phyloP scores from a whole-genome alignment of 371 early-diverging fungal genomes.

The Saksenaea vasiformis region DNA sequence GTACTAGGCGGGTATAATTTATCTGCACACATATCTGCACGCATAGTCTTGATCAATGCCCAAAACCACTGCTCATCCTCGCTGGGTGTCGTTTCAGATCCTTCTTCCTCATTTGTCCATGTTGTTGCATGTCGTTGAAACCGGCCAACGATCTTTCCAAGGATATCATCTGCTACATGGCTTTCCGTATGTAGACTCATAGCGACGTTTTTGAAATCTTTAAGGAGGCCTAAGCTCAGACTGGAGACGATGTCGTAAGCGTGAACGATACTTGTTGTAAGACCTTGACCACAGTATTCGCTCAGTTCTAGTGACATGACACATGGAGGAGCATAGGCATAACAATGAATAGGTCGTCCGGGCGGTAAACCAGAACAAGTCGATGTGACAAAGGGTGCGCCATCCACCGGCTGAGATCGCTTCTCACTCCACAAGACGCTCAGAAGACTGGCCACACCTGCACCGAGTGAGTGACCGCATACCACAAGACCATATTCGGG shows the following conservation, averaged over 20 bases:
- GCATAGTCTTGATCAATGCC: conserved; percentile 78
- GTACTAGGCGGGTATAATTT: conserved; percentile 82
- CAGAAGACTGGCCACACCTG: conserved; percentile 74
- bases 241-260: conserved; percentile 73
- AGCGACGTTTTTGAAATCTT: conserved; percentile 76
- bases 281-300: conserved; percentile 62
- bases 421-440: conserved; percentile 71
- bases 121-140: conserved; percentile 25
- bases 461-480: conserved; percentile 84
- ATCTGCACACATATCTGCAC: conserved; percentile 78
- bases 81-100: conserved; percentile 27
- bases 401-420: conserved; percentile 30
- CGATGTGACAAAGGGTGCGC: conserved; percentile 65
- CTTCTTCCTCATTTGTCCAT: conserved; percentile 20
- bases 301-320: conserved; percentile 69
- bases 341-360: conserved; percentile 77
- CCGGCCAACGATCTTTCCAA: conserved; percentile 59
- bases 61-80: conserved; percentile 78
- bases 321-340: conserved; percentile 76
- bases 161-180: conserved; percentile 69
- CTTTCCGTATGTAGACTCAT: conserved; percentile 66
- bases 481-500: conserved; percentile 78
- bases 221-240: conserved; percentile 70
- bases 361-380: conserved; percentile 65
- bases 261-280: conserved; percentile 77